Percentiles rank a stretch among this genome's conserved stretches.
phyloP scores from a whole-genome alignment of 2,329 filamentous ascomycete species.

The Teratosphaeria pseudoeucalypti region DNA sequence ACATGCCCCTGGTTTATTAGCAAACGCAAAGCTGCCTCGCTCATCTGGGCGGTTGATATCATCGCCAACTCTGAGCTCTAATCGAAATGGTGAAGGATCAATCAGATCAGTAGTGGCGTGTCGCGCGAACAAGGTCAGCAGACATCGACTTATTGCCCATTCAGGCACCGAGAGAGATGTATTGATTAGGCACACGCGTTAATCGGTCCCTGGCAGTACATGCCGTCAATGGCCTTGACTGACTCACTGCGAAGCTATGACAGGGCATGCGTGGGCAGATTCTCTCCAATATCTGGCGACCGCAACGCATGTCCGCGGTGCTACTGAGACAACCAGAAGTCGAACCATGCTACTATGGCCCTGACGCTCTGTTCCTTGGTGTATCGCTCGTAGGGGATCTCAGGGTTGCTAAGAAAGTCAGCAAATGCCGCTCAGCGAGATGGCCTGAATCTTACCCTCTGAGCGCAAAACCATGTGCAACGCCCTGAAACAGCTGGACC shows the following conservation, averaged over 20 bases:
- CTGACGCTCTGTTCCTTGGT: constrained; percentile 22
- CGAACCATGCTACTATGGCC: constrained; percentile 15
- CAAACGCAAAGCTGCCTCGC: too few relatives aligned
- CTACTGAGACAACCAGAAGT: constrained; percentile 6
- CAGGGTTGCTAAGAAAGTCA: background rate
- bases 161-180: background rate
- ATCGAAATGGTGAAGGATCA: too few relatives aligned
- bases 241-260: background rate
- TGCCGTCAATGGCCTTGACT: background rate
- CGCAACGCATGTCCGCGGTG: background rate
- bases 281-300: background rate
- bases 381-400: constrained; percentile 5
- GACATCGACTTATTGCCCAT: background rate
- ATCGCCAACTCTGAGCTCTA: too few relatives aligned
- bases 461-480: constrained; percentile 28
- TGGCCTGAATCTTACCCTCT: constrained; percentile 10
- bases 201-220: background rate
- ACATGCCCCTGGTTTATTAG: too few relatives aligned
- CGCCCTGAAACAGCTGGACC: constrained; percentile 25
- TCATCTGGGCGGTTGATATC: too few relatives aligned
- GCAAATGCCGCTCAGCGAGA: background rate
- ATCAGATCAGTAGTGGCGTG: background rate
- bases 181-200: background rate
- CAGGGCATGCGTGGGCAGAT: background rate
- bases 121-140: background rate